Evolutionary conservation across 805 yeast genomes (phyloP).

Genomic region (Cyberlindnera veronae): DNA sequence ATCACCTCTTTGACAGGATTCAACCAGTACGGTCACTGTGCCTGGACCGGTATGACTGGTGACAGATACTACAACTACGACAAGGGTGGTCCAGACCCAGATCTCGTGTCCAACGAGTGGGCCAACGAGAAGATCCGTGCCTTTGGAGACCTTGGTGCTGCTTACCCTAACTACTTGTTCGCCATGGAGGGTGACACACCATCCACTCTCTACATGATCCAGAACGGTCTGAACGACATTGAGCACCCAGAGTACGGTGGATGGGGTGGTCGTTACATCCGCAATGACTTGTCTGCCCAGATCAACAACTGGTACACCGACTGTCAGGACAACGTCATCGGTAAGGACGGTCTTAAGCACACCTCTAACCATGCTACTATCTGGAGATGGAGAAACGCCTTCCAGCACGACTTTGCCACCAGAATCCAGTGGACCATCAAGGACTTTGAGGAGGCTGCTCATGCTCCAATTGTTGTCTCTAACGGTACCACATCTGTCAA

Average conservation of each 20-base stretch:
- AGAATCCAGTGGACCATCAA: constrained; percentile 34
- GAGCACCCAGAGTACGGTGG: constrained; percentile 31
- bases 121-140: constrained; percentile 20
- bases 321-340: constrained; percentile 19
- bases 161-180: constrained; percentile 25
- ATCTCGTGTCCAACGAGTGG: constrained; percentile 28
- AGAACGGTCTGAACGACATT: constrained; percentile 31
- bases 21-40: constrained; percentile 28
- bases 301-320: constrained; percentile 25
- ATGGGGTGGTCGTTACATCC: constrained; percentile 34
- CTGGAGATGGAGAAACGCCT: constrained; percentile 35
- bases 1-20: constrained; percentile 29
- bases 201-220: constrained; percentile 26
- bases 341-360: constrained; percentile 12
- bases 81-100: constrained; percentile 27
- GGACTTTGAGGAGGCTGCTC: constrained; percentile 23
- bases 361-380: constrained; percentile 29
- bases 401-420: constrained; percentile 30
- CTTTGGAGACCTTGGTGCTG: constrained; percentile 29
- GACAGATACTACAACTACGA: constrained; percentile 25
- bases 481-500: constrained; percentile 22
- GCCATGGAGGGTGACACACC: constrained; percentile 34
- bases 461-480: constrained; percentile 27
- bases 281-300: constrained; percentile 23
- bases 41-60: constrained; percentile 34